phyloP scores from a whole-genome alignment of 306 rosid genomes.

The Macrotyloma uniflorum region DNA sequence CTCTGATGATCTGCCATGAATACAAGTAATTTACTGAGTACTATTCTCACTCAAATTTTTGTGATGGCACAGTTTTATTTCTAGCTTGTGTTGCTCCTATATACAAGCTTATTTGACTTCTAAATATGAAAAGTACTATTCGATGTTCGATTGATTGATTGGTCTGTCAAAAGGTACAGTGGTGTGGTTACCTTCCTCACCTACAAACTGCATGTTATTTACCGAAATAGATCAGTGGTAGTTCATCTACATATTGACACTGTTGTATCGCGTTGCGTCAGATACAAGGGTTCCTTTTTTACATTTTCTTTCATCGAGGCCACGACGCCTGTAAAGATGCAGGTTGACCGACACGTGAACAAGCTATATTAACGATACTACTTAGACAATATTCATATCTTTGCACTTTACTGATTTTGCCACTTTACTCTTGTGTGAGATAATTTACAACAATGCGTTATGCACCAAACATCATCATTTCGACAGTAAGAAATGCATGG shows the following conservation, averaged over 20 bases:
- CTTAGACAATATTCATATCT: neutral
- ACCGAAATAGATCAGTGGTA: conserved; percentile 24
- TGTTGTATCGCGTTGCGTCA: conserved; percentile 18
- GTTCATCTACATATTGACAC: conserved; percentile 56
- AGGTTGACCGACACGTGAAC: conserved; percentile 1
- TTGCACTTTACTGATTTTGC: neutral
- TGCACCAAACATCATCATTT: conserved; percentile 2
- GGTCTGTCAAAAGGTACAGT: conserved; percentile 24
- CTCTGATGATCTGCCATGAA: conserved; percentile 65
- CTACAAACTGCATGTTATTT: conserved; percentile 41
- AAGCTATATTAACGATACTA: neutral
- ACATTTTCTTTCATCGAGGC: conserved; percentile 6
- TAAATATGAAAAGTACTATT: conserved; percentile 10
- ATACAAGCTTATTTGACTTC: conserved; percentile 37
- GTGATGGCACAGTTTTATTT: neutral
- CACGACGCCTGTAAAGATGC: neutral
- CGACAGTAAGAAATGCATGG: neutral
- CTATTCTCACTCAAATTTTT: conserved; percentile 8
- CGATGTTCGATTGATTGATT: conserved; percentile 12
- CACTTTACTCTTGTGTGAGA: neutral
- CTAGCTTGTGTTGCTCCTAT: neutral
- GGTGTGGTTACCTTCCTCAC: conserved; percentile 59
- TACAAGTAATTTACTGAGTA: conserved; percentile 1
- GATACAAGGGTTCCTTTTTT: conserved; percentile 14
- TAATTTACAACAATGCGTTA: neutral